Conservation (phyloP, 306 rosid species). For the Nissolia schottii region DNA sequence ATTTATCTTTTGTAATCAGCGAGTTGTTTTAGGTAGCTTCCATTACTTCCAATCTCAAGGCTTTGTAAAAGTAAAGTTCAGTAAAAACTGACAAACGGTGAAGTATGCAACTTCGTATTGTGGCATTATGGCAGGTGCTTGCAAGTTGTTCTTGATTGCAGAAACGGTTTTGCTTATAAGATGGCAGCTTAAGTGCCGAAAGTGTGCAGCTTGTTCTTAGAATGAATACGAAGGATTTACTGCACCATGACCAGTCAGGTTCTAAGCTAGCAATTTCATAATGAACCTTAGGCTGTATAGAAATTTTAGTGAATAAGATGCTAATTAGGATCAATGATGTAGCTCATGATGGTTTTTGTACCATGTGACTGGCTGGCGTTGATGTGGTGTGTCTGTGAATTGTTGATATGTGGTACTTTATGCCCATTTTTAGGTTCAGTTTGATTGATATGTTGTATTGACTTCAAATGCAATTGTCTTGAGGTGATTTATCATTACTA, state of each 20-base stretch:
- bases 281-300: not conserved
- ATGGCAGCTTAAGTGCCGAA: not conserved
- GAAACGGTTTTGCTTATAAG: not conserved
- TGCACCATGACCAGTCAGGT: not conserved
- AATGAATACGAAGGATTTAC: not conserved
- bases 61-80: not conserved
- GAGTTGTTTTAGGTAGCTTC: not conserved
- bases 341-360: not conserved
- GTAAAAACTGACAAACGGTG: not conserved
- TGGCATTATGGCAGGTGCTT: not conserved
- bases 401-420: not conserved
- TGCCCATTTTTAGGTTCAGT: not conserved
- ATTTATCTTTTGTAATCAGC: not conserved
- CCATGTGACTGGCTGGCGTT: not conserved
- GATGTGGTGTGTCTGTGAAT: not conserved
- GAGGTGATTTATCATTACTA: not conserved
- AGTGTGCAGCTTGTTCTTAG: not conserved
- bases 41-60: not conserved
- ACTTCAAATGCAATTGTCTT: not conserved
- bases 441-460: conserved; percentile 6
- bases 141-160: not conserved
- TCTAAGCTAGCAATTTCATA: not conserved
- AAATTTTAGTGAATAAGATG: not conserved
- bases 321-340: not conserved
- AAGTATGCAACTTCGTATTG: not conserved